Percentiles rank a stretch among this genome's conserved stretches.
Conservation (phyloP, 1,139 yeast species). For the Yamadazyma buinensis region DNA sequence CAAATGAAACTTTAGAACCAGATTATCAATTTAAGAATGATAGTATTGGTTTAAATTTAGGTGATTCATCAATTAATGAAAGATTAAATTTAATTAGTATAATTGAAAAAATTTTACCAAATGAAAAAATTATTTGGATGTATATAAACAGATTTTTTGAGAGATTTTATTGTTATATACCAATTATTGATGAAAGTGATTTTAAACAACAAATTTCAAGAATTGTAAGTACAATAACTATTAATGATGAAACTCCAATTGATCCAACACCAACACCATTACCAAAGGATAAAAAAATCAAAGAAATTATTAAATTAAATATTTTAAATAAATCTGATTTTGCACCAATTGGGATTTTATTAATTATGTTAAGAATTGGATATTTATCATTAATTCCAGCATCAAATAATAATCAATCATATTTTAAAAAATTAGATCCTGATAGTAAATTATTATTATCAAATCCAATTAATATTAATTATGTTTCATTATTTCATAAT, state of each 20-base stretch:
- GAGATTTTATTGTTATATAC: constrained; percentile 42
- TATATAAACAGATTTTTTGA: constrained; percentile 41
- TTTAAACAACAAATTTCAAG: constrained; percentile 14
- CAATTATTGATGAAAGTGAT: constrained; percentile 42
- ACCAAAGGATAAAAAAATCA: constrained; percentile 14
- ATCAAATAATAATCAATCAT: constrained; percentile 8
- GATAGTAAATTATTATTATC: constrained; percentile 5
- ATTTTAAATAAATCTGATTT: constrained; percentile 28
- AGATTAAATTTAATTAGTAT: constrained; percentile 23
- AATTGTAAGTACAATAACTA: constrained; percentile 15
- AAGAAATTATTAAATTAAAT: constrained; percentile 18
- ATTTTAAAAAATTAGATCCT: constrained; percentile 13
- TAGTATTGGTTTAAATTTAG: constrained; percentile 29
- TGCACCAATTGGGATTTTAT: constrained; percentile 27
- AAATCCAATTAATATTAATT: constrained; percentile 26
- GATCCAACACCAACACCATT: constrained; percentile 8
- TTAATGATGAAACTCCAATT: constrained; percentile 1
- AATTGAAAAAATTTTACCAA: constrained; percentile 39
- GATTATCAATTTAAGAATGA: constrained; percentile 11
- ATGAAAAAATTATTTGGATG: constrained; percentile 37
- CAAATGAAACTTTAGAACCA: not conserved
- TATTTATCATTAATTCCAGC: constrained; percentile 30
- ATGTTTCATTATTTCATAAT: constrained; percentile 29
- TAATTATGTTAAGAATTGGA: constrained; percentile 25
- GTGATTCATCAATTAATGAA: constrained; percentile 28